These are phyloP conservation scores for Arctium minus DNA, from an alignment of 129 eudicot species.

Conservation along the genomic window DNA sequence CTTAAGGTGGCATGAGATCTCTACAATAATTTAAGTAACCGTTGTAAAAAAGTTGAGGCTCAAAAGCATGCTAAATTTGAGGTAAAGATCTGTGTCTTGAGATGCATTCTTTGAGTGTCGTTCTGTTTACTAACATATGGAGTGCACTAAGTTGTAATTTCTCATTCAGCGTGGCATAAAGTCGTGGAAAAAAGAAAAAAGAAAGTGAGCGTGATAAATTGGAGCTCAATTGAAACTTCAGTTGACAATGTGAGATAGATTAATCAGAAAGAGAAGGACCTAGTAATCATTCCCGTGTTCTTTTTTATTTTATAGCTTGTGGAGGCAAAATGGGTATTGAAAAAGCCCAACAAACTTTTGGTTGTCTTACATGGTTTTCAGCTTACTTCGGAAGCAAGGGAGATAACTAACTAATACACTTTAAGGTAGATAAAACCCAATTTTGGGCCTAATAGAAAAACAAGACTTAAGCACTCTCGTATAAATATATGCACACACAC, in stretches of 20 bases:
- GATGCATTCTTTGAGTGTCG: neutral
- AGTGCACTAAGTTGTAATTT: neutral
- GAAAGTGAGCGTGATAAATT: constrained; percentile 45
- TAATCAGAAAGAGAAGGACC: constrained; percentile 66
- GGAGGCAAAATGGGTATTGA: neutral
- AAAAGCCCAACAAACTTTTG: neutral
- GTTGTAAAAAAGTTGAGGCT: constrained; percentile 48
- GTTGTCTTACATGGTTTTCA: neutral
- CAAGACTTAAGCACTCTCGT: too few species aligned
- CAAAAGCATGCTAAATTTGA: constrained; percentile 48
- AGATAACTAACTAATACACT: too few species aligned
- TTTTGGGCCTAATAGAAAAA: too few species aligned
- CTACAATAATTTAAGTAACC: constrained; percentile 40
- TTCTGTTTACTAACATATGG: neutral
- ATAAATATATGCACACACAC: too few species aligned
- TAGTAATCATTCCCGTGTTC: constrained; percentile 37
- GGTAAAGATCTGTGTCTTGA: constrained; percentile 40
- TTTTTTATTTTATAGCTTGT: neutral
- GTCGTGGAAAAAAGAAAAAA: constrained; percentile 43
- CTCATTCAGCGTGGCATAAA: constrained; percentile 40
- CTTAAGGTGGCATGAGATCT: constrained; percentile 46
- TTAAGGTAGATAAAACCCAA: too few species aligned
- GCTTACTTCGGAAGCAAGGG: neutral
- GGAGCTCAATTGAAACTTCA: constrained; percentile 39
- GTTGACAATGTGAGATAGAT: constrained; percentile 31